Evolutionary conservation across 495 filamentous ascomycete genomes (phyloP).

Genomic region (Podospora pseudopauciseta): DNA sequence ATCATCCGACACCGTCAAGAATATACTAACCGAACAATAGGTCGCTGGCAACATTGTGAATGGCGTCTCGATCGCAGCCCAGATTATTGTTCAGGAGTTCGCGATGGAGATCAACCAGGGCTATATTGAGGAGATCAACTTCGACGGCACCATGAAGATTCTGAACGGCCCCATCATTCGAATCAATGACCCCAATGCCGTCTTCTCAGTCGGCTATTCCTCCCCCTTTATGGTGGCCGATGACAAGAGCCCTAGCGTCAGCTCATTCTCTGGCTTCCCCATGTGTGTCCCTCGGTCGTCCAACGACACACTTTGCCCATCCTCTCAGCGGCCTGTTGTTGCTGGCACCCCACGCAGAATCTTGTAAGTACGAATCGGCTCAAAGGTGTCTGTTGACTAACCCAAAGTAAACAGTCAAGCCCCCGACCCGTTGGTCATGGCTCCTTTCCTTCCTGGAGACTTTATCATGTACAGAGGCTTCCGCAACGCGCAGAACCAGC

Average conservation of each 20-base stretch:
- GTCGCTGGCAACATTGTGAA: constrained; percentile 38
- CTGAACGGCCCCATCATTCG: constrained; percentile 33
- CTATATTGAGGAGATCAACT: constrained; percentile 33
- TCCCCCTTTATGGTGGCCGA: constrained; percentile 39
- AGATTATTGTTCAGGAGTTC: constrained; percentile 34
- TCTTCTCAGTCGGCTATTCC: constrained; percentile 33
- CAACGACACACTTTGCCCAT: constrained; percentile 34
- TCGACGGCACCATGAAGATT: constrained; percentile 34
- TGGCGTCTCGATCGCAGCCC: constrained; percentile 34
- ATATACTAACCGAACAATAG: constrained; percentile 7
- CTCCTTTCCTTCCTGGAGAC: constrained; percentile 36
- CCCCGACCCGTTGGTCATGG: constrained; percentile 37
- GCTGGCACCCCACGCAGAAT: constrained; percentile 16
- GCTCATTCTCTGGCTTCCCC: constrained; percentile 40
- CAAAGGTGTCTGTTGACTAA: neutral
- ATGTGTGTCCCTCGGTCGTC: constrained; percentile 40
- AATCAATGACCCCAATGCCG: constrained; percentile 43
- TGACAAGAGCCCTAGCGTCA: constrained; percentile 37
- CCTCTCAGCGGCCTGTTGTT: constrained; percentile 30
- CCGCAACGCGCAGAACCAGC: constrained; percentile 15
- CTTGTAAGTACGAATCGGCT: constrained; percentile 18
- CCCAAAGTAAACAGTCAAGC: constrained; percentile 20
- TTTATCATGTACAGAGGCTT: constrained; percentile 38
- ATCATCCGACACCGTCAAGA: neutral
- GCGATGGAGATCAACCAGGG: constrained; percentile 31